phyloP scores from a whole-genome alignment of 257 asterid genomes.

The Solanum corneliomulleri region DNA sequence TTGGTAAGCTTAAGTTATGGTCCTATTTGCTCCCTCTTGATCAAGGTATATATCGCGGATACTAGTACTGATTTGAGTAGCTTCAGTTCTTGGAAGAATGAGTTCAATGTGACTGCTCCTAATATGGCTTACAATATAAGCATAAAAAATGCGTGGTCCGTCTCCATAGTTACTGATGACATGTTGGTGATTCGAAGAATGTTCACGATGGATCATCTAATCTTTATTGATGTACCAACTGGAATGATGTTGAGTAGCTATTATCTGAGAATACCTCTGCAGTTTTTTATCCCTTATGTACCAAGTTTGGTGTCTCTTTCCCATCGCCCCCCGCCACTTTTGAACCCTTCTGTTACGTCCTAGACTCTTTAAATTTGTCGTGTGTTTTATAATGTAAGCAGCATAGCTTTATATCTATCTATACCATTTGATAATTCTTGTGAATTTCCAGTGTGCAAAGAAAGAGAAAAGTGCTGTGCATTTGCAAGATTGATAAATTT shows the following conservation, averaged over 20 bases:
- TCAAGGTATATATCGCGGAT: neutral
- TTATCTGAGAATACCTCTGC: rapidly evolving
- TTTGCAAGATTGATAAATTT: too few species aligned
- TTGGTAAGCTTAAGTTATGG: neutral
- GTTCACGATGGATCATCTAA: too few species aligned
- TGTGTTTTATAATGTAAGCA: neutral
- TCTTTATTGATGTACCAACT: neutral
- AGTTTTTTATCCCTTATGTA: neutral
- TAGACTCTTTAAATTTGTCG: neutral
- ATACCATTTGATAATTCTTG: too few species aligned
- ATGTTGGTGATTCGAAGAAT: neutral
- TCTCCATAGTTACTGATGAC: neutral
- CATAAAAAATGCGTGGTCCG: neutral
- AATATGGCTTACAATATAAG: neutral
- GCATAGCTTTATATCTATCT: too few species aligned
- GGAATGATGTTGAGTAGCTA: neutral
- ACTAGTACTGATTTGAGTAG: neutral
- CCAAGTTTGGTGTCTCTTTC: neutral
- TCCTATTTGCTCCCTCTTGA: neutral
- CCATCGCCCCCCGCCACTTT: neutral
- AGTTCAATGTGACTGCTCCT: neutral
- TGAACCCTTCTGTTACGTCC: neutral
- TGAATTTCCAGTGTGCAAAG: too few species aligned
- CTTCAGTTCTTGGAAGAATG: neutral
- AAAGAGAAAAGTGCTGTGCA: too few species aligned